A percentile compares a stretch with the other conserved stretches of the same genome.
Evolutionary conservation across 768 basidiomycete species (phyloP).

Genomic region (Suillus ampliporus): DNA sequence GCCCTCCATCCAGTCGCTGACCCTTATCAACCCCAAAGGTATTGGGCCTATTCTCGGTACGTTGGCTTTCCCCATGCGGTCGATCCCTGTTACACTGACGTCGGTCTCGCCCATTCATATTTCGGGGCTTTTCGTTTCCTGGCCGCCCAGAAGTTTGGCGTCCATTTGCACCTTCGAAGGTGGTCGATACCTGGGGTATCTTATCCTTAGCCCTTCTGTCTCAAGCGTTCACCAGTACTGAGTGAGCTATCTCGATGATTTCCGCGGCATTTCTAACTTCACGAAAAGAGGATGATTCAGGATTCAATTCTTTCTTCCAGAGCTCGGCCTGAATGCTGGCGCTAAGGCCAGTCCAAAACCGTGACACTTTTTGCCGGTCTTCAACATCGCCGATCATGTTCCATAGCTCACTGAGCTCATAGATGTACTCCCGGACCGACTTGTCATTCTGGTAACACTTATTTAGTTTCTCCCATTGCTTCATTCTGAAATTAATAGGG

Average conservation of each 20-base stretch:
- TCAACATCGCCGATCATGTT: conserved; percentile 38
- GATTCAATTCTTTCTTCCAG: conserved; percentile 35
- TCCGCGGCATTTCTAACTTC: conserved; percentile 36
- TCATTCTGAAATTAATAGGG: conserved; percentile 27
- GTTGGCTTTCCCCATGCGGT: too few relatives aligned
- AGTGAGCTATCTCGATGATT: conserved; percentile 37
- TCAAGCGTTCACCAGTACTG: not conserved
- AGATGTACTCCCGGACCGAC: conserved; percentile 37
- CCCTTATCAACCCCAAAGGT: too few relatives aligned
- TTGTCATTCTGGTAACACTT: conserved; percentile 29
- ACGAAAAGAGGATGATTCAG: conserved; percentile 29
- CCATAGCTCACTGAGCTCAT: conserved; percentile 41
- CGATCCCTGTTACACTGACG: too few relatives aligned
- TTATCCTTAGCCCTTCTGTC: too few relatives aligned
- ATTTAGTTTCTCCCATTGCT: conserved; percentile 33
- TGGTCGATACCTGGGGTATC: too few relatives aligned
- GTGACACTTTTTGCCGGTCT: conserved; percentile 33
- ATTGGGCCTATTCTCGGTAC: too few relatives aligned
- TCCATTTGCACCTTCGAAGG: too few relatives aligned
- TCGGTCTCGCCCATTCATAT: too few relatives aligned
- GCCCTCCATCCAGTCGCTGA: too few relatives aligned
- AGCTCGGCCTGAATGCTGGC: conserved; percentile 33
- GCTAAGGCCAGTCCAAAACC: conserved; percentile 42
- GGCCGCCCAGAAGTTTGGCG: too few relatives aligned
- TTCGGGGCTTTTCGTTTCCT: too few relatives aligned